Conservation (phyloP, 305 asterid species). For the Stenogyne calaminthoides region DNA sequence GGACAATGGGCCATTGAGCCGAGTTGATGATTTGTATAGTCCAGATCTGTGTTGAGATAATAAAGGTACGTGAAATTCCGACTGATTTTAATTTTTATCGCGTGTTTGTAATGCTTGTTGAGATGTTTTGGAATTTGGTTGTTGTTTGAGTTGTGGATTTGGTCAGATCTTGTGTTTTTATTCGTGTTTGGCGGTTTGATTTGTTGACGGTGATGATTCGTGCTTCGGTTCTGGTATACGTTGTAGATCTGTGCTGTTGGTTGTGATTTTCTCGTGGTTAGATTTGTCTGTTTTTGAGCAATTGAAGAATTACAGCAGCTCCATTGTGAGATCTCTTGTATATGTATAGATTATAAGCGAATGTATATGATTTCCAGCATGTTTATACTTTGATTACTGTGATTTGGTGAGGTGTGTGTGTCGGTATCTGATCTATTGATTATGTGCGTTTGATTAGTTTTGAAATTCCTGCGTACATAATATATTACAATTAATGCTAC, state of each 20-base stretch:
- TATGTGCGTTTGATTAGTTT: constrained; percentile 31
- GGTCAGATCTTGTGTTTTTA: constrained; percentile 37
- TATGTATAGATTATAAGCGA: constrained; percentile 2
- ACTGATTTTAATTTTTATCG: constrained; percentile 8
- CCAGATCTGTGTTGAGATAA: constrained; percentile 42
- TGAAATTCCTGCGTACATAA: background rate
- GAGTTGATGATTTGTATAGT: constrained; percentile 25
- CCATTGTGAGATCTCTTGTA: constrained; percentile 24
- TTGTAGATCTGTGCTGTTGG: constrained; percentile 34
- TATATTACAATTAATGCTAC: constrained; percentile 23
- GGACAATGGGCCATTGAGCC: constrained; percentile 36
- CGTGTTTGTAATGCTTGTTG: background rate
- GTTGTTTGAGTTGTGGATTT: constrained; percentile 20
- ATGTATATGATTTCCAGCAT: constrained; percentile 14
- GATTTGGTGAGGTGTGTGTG: background rate
- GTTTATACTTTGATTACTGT: background rate
- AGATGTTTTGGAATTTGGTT: constrained; percentile 7
- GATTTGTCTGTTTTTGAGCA: constrained; percentile 19
- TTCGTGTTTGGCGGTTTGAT: constrained; percentile 18
- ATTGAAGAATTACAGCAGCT: constrained; percentile 4
- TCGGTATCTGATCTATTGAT: constrained; percentile 31
- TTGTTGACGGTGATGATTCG: constrained; percentile 6
- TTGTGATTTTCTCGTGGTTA: background rate
- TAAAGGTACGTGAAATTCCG: constrained; percentile 28
- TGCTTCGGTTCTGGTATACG: constrained; percentile 15